Conservation (phyloP, 2,329 filamentous ascomycete genomes). For the Beauveria australis region DNA sequence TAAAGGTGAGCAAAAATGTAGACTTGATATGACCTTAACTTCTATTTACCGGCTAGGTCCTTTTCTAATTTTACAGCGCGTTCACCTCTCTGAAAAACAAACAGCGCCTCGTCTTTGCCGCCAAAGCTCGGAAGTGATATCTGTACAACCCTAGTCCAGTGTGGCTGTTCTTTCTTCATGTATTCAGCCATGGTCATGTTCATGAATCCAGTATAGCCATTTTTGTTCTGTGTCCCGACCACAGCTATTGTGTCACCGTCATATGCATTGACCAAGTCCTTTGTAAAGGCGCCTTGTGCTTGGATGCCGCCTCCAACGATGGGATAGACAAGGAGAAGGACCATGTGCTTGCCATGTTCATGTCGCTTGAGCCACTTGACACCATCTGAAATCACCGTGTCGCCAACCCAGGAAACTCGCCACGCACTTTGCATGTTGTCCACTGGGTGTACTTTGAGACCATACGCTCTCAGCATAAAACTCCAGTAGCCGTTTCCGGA, state of each 20-base stretch:
- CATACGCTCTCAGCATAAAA: constrained; percentile 56
- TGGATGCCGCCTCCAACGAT: constrained; percentile 57
- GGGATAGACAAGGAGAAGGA: constrained; percentile 66
- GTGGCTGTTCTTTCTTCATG: constrained; percentile 47
- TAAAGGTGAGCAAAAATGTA: background rate
- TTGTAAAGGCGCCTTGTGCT: constrained; percentile 58
- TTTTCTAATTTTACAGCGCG: constrained; percentile 21
- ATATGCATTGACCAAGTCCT: constrained; percentile 52
- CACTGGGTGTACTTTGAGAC: constrained; percentile 47
- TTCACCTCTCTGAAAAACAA: constrained; percentile 51
- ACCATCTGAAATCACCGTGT: constrained; percentile 57
- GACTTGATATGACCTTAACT: background rate
- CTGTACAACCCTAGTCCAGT: constrained; percentile 54
- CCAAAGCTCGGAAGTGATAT: constrained; percentile 66
- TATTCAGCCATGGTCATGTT: constrained; percentile 57
- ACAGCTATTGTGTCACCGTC: constrained; percentile 58
- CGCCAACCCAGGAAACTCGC: constrained; percentile 59
- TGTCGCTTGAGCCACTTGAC: constrained; percentile 46
- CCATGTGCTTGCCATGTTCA: constrained; percentile 41
- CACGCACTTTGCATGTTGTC: constrained; percentile 63
- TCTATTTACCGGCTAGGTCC: background rate
- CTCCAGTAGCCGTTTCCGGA: constrained; percentile 71
- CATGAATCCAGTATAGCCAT: constrained; percentile 65
- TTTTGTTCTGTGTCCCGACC: constrained; percentile 65
- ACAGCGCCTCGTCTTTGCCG: constrained; percentile 68